Evolutionary conservation across 2,329 filamentous ascomycete genomes (phyloP).

Genomic region (Colletotrichum graminicola): DNA sequence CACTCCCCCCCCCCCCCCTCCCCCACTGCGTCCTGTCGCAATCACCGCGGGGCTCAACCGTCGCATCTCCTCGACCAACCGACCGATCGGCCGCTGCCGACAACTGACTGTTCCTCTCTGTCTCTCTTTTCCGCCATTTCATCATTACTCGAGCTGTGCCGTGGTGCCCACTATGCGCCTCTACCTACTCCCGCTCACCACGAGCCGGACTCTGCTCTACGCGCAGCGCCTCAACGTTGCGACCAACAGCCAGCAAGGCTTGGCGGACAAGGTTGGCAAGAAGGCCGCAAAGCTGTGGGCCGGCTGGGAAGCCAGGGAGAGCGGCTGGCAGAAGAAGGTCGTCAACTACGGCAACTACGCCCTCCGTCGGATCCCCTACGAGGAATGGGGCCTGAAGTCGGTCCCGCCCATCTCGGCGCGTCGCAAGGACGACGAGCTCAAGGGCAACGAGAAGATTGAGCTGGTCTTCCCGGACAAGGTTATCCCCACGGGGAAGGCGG

Average conservation of each 20-base stretch:
- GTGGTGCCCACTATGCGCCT: slow-evolving; percentile 76
- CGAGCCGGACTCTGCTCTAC: slow-evolving; percentile 90
- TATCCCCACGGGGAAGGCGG: slow-evolving; percentile 73
- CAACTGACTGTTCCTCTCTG: slow-evolving; percentile 13
- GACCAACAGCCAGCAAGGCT: slow-evolving; percentile 63
- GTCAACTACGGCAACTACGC: slow-evolving; percentile 89
- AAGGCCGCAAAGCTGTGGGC: slow-evolving; percentile 85
- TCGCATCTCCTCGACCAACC: slow-evolving; percentile 20
- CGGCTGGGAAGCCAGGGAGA: slow-evolving; percentile 85
- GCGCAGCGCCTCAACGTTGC: slow-evolving; percentile 79
- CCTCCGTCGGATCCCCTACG: slow-evolving; percentile 89
- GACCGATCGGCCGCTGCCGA: slow-evolving; percentile 1
- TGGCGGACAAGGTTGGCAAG: slow-evolving; percentile 76
- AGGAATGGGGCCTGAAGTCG: slow-evolving; percentile 98
- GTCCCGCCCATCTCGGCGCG: slow-evolving; percentile 83
- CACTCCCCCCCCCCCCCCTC: not conserved
- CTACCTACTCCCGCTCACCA: slow-evolving; percentile 93
- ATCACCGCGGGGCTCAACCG: slow-evolving; percentile 17
- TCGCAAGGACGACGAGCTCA: slow-evolving; percentile 72
- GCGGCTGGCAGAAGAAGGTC: slow-evolving; percentile 88
- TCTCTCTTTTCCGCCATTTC: not conserved
- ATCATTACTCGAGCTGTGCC: not conserved
- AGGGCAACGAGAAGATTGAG: slow-evolving; percentile 74
- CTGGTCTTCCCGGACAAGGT: slow-evolving; percentile 82
- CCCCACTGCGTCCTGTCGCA: slow-evolving; percentile 16